Conservation (phyloP, 2,329 filamentous ascomycete genomes). For the Talaromyces sp. region DNA sequence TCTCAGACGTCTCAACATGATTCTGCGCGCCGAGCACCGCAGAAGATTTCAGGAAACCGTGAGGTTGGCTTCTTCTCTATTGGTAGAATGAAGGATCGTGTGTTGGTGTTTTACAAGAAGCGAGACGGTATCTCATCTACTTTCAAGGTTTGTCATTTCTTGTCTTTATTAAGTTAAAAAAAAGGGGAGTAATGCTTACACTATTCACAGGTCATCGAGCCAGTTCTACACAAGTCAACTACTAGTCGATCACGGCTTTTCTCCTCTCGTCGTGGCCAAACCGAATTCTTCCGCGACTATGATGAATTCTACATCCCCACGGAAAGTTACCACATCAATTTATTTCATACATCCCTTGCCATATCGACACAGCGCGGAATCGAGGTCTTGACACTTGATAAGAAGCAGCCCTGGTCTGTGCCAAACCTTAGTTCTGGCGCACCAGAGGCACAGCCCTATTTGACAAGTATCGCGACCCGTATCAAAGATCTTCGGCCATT, state of each 20-base stretch:
- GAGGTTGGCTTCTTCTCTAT: constrained; percentile 97
- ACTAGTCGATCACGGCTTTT: constrained; percentile 73
- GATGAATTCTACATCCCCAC: constrained; percentile 98
- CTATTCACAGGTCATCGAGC: constrained; percentile 69
- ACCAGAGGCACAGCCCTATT: constrained; percentile 54
- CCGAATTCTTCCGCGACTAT: constrained; percentile 95
- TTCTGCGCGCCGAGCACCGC: constrained; percentile 77
- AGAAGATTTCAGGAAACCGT: constrained; percentile 78
- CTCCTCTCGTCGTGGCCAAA: constrained; percentile 62
- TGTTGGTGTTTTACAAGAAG: constrained; percentile 94
- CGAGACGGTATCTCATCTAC: constrained; percentile 87
- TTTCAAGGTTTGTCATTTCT: constrained; percentile 58
- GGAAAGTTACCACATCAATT: constrained; percentile 90
- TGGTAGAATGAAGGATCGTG: constrained; percentile 94
- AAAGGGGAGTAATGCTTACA: background rate
- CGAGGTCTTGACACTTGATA: constrained; percentile 93
- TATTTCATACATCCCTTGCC: constrained; percentile 91
- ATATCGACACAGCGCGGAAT: constrained; percentile 89
- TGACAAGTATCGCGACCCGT: constrained; percentile 78
- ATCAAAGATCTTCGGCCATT: constrained; percentile 80
- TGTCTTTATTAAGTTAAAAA: background rate
- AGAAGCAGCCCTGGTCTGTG: constrained; percentile 92
- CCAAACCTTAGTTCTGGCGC: constrained; percentile 69
- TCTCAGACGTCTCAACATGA: constrained; percentile 57
- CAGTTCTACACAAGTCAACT: constrained; percentile 86